Conservation (phyloP, 2,329 filamentous ascomycete species). For the Cadophora sp. region DNA sequence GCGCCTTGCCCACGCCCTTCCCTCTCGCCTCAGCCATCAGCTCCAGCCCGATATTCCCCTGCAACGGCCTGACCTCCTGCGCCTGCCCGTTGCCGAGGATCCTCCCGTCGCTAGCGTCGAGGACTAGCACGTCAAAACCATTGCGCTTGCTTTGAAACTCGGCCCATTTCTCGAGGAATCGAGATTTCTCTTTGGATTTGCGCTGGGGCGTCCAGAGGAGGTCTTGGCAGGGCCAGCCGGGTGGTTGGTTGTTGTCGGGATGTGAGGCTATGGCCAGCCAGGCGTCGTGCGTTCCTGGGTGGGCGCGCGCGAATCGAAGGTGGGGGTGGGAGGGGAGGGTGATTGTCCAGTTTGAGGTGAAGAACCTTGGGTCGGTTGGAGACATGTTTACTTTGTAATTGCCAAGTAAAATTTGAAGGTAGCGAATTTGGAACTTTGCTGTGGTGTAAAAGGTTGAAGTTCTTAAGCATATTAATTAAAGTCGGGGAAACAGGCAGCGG, state of each 20-base stretch:
- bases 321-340: slow-evolving; percentile 22
- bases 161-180: not conserved
- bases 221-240: slow-evolving; percentile 6
- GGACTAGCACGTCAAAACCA: slow-evolving; percentile 19
- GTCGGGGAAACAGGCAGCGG: not conserved
- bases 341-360: slow-evolving; percentile 29
- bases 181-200: not conserved
- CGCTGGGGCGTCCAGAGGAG: not conserved
- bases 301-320: slow-evolving; percentile 27
- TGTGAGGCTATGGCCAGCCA: slow-evolving; percentile 14
- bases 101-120: not conserved
- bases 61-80: not conserved
- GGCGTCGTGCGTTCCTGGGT: slow-evolving; percentile 15
- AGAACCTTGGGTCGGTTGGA: slow-evolving; percentile 24
- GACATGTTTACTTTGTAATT: slow-evolving; percentile 10
- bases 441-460: not conserved
- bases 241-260: slow-evolving; percentile 10
- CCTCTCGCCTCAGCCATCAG: slow-evolving; percentile 17
- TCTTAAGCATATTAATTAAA: too few relatives aligned
- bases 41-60: slow-evolving; percentile 21
- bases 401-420: not conserved
- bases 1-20: slow-evolving; percentile 21
- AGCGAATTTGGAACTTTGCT: not conserved
- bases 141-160: slow-evolving; percentile 9
- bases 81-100: slow-evolving; percentile 6